Conservation (phyloP, 441 rosid species). For the Pelargonium myrrhifolium region DNA sequence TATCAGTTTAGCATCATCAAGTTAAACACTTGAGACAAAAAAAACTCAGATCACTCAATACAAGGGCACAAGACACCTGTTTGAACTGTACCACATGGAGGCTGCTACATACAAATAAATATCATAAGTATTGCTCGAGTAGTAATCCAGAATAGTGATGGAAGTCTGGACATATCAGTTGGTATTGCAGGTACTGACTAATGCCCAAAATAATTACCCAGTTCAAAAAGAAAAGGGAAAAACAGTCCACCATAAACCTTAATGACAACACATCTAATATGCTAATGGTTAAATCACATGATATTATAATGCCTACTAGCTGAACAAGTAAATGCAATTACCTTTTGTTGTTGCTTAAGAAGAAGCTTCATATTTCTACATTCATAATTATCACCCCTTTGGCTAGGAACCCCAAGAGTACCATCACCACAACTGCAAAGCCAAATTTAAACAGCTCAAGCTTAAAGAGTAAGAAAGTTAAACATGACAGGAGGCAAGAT, state of each 20-base stretch:
- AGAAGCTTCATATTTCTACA: constrained; percentile 98
- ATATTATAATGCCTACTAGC: background rate
- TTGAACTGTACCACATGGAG: too few species aligned
- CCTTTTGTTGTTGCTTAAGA: constrained; percentile 96
- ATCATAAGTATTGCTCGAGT: too few species aligned
- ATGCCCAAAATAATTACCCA: background rate
- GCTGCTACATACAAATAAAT: too few species aligned
- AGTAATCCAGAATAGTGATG: too few species aligned
- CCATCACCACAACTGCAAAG: constrained; percentile 94
- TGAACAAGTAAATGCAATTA: constrained; percentile 20
- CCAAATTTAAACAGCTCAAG: constrained; percentile 13
- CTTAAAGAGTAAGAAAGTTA: constrained; percentile 12
- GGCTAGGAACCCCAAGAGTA: constrained; percentile 78
- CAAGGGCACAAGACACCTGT: background rate
- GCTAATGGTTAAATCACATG: background rate
- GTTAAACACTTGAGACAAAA: too few species aligned
- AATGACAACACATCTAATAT: too few species aligned
- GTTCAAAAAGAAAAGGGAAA: background rate
- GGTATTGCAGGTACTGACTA: background rate
- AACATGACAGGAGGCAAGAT: too few species aligned
- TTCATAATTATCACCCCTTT: constrained; percentile 95
- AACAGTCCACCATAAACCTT: too few species aligned
- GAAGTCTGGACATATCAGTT: too few species aligned
- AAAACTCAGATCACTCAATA: background rate
- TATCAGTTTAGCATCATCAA: background rate